A percentile compares a stretch with the other conserved stretches of the same genome.
These are phyloP conservation scores for Prunus padus DNA, from an alignment of 306 rosid genomes.

Conservation along the genomic window DNA sequence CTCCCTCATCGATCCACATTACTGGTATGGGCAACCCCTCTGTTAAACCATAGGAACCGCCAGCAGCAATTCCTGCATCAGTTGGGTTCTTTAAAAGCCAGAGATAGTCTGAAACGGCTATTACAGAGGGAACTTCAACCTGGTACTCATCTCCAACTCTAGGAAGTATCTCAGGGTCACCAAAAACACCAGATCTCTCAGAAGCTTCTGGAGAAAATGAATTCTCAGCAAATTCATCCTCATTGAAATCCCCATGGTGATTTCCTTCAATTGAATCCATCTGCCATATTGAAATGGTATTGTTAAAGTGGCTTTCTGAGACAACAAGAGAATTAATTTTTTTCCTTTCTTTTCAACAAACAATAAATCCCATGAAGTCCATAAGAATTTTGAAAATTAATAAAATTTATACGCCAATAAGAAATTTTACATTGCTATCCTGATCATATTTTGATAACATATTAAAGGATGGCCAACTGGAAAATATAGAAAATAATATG, in stretches of 20 bases:
- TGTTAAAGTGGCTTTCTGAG: constrained; percentile 2
- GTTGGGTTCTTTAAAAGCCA: constrained; percentile 26
- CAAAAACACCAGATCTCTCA: constrained; percentile 45
- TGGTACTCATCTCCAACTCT: constrained; percentile 75
- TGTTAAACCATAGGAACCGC: constrained; percentile 37
- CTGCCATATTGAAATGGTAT: constrained; percentile 33
- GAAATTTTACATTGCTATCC: not conserved
- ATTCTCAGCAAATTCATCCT: constrained; percentile 45
- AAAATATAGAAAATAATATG: constrained; percentile 6
- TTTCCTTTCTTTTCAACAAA: not conserved
- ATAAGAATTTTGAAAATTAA: not conserved
- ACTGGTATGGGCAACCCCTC: constrained; percentile 60
- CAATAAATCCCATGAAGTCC: not conserved
- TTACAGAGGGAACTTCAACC: constrained; percentile 54
- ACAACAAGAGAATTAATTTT: constrained; percentile 10
- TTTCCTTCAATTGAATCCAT: constrained; percentile 45
- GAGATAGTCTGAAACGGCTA: constrained; percentile 42
- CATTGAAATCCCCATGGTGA: constrained; percentile 33
- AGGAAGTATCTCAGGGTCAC: constrained; percentile 65
- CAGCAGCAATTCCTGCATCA: constrained; percentile 28
- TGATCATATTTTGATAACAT: not conserved
- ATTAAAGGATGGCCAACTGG: not conserved
- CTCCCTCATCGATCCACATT: constrained; percentile 49
- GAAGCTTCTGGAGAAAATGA: constrained; percentile 48
- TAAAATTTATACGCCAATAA: not conserved